A percentile compares a stretch with the other conserved stretches of the same genome.
Conservation (phyloP, 345 rosid genomes). For the Firmiana major region DNA sequence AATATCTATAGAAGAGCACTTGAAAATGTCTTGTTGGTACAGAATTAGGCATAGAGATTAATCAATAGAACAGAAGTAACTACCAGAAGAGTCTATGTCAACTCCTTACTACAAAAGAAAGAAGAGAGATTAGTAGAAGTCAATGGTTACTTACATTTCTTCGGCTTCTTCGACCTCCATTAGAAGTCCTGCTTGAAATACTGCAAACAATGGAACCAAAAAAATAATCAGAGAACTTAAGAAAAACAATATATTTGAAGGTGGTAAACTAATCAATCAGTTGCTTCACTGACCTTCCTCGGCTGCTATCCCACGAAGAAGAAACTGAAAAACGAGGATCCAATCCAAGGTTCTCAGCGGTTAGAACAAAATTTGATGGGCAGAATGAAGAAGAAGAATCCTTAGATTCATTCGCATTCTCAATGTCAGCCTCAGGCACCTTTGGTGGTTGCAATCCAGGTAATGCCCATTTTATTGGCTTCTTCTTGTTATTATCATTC, state of each 20-base stretch:
- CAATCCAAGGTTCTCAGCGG: slow-evolving; percentile 56
- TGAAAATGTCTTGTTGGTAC: neutral
- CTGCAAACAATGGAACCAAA: slow-evolving; percentile 25
- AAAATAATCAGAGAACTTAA: slow-evolving; percentile 13
- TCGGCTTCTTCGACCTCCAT: slow-evolving; percentile 65
- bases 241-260: neutral
- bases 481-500: slow-evolving; percentile 27
- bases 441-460: slow-evolving; percentile 63
- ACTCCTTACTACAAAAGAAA: neutral
- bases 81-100: neutral
- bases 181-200: slow-evolving; percentile 53
- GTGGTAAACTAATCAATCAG: neutral
- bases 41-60: neutral
- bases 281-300: slow-evolving; percentile 42
- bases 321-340: slow-evolving; percentile 47
- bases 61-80: neutral
- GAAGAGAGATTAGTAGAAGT: neutral
- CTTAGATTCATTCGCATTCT: neutral
- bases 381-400: slow-evolving; percentile 35
- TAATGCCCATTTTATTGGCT: slow-evolving; percentile 60
- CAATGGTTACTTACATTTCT: slow-evolving; percentile 79
- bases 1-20: neutral
- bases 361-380: slow-evolving; percentile 46
- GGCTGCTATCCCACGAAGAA: slow-evolving; percentile 56
- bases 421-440: slow-evolving; percentile 23